Evolutionary conservation across 176 grass and related monocot genomes (phyloP).

Genomic region (Cymbopogon citratus): DNA sequence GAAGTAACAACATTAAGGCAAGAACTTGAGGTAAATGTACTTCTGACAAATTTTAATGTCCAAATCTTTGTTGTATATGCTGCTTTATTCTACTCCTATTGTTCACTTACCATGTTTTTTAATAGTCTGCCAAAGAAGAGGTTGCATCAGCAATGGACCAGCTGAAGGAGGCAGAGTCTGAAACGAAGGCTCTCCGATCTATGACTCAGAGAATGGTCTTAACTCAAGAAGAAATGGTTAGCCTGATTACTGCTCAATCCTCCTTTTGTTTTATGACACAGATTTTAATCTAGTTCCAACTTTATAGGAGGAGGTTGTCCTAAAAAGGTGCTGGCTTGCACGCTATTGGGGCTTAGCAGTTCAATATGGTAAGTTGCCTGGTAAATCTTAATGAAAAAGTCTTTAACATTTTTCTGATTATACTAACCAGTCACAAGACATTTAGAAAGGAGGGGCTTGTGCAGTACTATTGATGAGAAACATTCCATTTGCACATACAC

Average conservation of each 20-base stretch:
- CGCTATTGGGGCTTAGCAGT: slow-evolving; percentile 98
- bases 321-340: slow-evolving; percentile 99
- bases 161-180: slow-evolving; percentile 72
- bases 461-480: background rate
- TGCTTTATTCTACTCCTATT: slow-evolving; percentile 5
- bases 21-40: slow-evolving; percentile 68
- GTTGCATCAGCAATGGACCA: slow-evolving; percentile 52
- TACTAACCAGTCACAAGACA: background rate
- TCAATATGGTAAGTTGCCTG: slow-evolving; percentile 69
- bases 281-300: slow-evolving; percentile 32
- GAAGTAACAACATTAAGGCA: slow-evolving; percentile 74
- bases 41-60: slow-evolving; percentile 5
- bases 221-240: slow-evolving; percentile 95
- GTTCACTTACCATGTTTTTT: slow-evolving; percentile 26
- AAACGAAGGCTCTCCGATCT: slow-evolving; percentile 71
- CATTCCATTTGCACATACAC: background rate
- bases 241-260: slow-evolving; percentile 24
- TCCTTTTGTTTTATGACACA: slow-evolving; percentile 16
- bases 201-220: slow-evolving; percentile 97
- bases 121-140: slow-evolving; percentile 80
- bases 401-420: background rate
- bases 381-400: background rate
- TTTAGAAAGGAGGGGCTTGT: slow-evolving; percentile 2
- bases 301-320: slow-evolving; percentile 93
- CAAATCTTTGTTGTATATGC: slow-evolving; percentile 1